Conservation (phyloP, 2,329 filamentous ascomycete species). For the Diaporthe amygdali region DNA sequence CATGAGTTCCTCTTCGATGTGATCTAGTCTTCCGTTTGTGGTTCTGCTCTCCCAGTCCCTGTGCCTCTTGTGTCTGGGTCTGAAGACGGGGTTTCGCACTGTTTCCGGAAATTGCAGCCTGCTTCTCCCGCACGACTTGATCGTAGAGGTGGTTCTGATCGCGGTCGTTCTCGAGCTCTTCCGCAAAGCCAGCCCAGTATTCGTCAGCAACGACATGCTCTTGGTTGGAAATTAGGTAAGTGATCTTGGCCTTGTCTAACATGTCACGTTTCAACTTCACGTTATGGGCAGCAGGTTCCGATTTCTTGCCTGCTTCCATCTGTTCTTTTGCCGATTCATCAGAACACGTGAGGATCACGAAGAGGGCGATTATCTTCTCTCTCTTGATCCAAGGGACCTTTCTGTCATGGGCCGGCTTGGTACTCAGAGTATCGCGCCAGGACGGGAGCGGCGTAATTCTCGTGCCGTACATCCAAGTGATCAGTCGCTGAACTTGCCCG, state of each 20-base stretch:
- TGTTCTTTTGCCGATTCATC: neutral
- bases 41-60: neutral
- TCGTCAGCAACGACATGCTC: neutral
- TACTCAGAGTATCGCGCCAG: neutral
- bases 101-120: neutral
- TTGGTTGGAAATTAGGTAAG: neutral
- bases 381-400: neutral
- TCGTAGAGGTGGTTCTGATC: neutral
- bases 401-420: neutral
- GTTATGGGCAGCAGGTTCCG: too few species aligned
- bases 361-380: neutral
- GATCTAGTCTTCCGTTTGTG: neutral
- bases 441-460: neutral
- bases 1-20: neutral
- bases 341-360: neutral
- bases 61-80: neutral
- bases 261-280: neutral
- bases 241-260: neutral
- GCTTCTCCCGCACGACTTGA: neutral
- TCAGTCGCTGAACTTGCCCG: neutral
- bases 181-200: constrained; percentile 2
- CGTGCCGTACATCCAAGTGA: neutral
- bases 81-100: neutral
- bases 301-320: too few species aligned
- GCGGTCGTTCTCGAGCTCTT: constrained; percentile 23